Evolutionary conservation across 169 alveolate genomes (phyloP).

Genomic region (Plasmodium gaboni): DNA sequence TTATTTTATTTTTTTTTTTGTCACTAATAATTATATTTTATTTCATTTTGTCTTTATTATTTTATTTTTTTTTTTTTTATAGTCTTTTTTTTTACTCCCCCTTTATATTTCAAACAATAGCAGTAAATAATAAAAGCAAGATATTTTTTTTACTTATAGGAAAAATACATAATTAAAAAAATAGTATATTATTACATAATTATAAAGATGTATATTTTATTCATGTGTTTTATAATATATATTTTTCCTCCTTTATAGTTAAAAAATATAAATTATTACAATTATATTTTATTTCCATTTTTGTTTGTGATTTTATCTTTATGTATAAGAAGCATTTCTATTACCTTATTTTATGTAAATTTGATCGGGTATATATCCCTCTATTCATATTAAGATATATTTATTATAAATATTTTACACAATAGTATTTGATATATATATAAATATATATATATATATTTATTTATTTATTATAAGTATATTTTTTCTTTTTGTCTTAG

Average conservation of each 20-base stretch:
- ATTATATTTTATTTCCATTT: constrained; percentile 63
- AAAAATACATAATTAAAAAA: neutral
- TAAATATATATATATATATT: neutral
- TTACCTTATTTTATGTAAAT: constrained; percentile 31
- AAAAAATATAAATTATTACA: constrained; percentile 61
- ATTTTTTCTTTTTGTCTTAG: constrained; percentile 6
- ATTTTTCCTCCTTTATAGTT: constrained; percentile 10
- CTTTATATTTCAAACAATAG: constrained; percentile 63
- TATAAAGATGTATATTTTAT: neutral
- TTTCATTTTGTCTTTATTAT: neutral
- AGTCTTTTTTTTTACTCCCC: constrained; percentile 68
- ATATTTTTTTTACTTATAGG: too few species aligned
- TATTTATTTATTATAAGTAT: too few species aligned
- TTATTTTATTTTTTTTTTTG: neutral
- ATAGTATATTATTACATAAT: neutral
- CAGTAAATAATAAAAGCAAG: constrained; percentile 28
- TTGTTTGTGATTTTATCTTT: constrained; percentile 53
- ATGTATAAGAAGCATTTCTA: constrained; percentile 49
- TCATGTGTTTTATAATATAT: neutral
- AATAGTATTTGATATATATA: neutral
- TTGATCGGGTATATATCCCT: constrained; percentile 36
- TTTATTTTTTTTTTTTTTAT: neutral
- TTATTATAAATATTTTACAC: neutral
- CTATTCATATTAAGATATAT: too few species aligned
- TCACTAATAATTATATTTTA: too few species aligned